phyloP scores from a whole-genome alignment of 441 rosid species.

The Populus hybrid region DNA sequence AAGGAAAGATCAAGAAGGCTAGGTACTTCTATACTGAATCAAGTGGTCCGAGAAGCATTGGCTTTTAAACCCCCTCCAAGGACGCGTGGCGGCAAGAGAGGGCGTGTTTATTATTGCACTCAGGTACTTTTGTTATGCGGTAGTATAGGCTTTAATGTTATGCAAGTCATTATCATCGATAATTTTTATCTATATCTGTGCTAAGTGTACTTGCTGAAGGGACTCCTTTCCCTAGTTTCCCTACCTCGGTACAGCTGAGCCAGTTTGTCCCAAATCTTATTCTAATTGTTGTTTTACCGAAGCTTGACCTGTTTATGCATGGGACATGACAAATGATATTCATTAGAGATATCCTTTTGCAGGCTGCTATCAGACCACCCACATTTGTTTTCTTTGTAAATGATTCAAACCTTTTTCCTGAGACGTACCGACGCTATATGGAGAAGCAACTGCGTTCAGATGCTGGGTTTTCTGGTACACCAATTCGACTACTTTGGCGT shows the following conservation, averaged over 20 bases:
- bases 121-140: constrained; percentile 48
- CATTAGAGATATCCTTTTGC: constrained; percentile 26
- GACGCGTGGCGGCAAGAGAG: constrained; percentile 88
- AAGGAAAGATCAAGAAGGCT: constrained; percentile 95
- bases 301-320: background rate
- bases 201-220: background rate
- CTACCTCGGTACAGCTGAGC: background rate
- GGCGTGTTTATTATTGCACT: constrained; percentile 86
- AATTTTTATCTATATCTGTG: background rate
- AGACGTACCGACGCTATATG: constrained; percentile 84
- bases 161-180: background rate
- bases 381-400: constrained; percentile 94
- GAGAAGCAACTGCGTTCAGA: constrained; percentile 89
- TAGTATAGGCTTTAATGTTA: background rate
- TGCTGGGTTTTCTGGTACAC: constrained; percentile 90
- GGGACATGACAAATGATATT: background rate
- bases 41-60: constrained; percentile 79
- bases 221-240: background rate
- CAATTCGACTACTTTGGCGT: constrained; percentile 94
- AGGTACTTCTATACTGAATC: constrained; percentile 75
- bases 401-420: constrained; percentile 83
- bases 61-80: constrained; percentile 94
- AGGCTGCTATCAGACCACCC: constrained; percentile 97
- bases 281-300: background rate
- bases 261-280: background rate